These are phyloP conservation scores for Cucurbita maxima DNA, from an alignment of 306 rosid genomes.

Conservation along the genomic window DNA sequence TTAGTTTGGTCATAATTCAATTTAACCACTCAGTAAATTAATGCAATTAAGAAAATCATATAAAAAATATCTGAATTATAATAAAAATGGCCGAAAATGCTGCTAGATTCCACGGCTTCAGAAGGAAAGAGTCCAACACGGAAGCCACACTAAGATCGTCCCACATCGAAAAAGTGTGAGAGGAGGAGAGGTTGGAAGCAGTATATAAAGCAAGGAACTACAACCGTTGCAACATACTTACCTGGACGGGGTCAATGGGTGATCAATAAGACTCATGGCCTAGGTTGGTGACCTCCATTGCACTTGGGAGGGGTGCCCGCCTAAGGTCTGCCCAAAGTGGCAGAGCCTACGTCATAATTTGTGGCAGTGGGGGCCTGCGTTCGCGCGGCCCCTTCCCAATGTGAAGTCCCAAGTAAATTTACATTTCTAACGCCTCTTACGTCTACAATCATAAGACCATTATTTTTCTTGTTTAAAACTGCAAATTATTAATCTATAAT, in stretches of 20 bases:
- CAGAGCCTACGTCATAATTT: constrained; percentile 54
- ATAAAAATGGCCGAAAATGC: not conserved
- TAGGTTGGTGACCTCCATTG: constrained; percentile 38
- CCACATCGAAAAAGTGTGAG: not conserved
- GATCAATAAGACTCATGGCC: constrained; percentile 21
- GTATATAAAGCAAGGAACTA: not conserved
- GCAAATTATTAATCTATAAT: not conserved
- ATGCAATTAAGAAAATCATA: not conserved
- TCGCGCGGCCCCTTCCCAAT: constrained; percentile 52
- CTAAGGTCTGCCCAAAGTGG: constrained; percentile 29
- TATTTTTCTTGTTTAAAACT: too few relatives aligned
- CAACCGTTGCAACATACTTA: constrained; percentile 7
- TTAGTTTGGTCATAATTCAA: too few relatives aligned
- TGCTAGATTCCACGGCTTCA: not conserved
- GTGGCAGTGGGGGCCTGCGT: constrained; percentile 59
- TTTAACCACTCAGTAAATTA: too few relatives aligned
- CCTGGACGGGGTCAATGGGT: constrained; percentile 34
- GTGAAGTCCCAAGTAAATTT: too few relatives aligned
- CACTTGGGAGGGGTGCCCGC: constrained; percentile 18
- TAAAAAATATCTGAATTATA: not conserved
- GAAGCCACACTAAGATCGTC: not conserved
- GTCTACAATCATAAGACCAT: too few relatives aligned
- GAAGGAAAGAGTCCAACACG: not conserved
- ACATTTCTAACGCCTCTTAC: too few relatives aligned
- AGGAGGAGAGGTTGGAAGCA: not conserved